Conservation (phyloP, 768 basidiomycete species). For the Gymnopilus junonius region DNA sequence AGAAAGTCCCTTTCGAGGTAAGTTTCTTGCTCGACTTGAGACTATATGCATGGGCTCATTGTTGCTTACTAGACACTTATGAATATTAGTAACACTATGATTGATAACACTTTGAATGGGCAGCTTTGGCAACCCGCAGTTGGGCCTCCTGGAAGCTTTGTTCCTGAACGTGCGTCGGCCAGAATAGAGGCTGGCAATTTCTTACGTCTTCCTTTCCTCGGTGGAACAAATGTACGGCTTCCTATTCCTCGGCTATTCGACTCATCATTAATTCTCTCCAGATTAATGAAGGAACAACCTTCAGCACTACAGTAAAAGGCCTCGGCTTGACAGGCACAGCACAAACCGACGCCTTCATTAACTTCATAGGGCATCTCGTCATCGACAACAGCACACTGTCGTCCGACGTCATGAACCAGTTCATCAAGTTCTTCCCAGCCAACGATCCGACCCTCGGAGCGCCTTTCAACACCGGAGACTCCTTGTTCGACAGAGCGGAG, state of each 20-base stretch:
- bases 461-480: constrained; percentile 62
- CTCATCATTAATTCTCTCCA: constrained; percentile 15
- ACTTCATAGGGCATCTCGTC: constrained; percentile 52
- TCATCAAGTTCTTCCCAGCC: constrained; percentile 48
- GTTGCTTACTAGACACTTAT: constrained; percentile 45
- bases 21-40: not conserved
- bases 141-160: constrained; percentile 54
- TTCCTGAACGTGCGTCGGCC: constrained; percentile 48
- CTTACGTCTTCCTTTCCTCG: constrained; percentile 55
- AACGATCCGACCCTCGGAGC: constrained; percentile 52
- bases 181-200: constrained; percentile 52
- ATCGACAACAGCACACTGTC: constrained; percentile 57
- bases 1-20: constrained; percentile 48
- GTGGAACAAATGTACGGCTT: constrained; percentile 57
- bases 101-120: constrained; percentile 44
- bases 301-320: constrained; percentile 43
- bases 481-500: constrained; percentile 57
- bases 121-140: constrained; percentile 65
- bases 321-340: constrained; percentile 41
- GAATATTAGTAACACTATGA: constrained; percentile 51
- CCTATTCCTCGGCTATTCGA: not conserved
- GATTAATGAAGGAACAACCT: constrained; percentile 59
- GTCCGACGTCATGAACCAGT: constrained; percentile 39
- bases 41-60: not conserved
- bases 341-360: constrained; percentile 48